phyloP scores from a whole-genome alignment of 2,329 filamentous ascomycete species.

The Chalaropsis ovoidea region DNA sequence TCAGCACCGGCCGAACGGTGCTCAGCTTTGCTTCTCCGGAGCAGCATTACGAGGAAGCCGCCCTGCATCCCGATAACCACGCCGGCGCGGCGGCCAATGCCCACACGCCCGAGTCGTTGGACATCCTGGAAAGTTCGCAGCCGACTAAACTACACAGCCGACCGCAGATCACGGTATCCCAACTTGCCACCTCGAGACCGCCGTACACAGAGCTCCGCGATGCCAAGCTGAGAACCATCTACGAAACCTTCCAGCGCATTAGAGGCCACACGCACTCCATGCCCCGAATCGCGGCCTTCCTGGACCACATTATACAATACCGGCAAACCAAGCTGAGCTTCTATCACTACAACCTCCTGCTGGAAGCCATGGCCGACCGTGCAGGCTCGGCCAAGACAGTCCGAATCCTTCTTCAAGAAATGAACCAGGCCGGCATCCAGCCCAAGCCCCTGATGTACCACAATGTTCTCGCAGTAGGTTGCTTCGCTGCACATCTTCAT shows the following conservation, averaged over 20 bases:
- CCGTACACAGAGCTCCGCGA: constrained; percentile 29
- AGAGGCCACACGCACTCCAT: constrained; percentile 30
- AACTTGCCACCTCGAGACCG: constrained; percentile 9
- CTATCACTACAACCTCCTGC: constrained; percentile 61
- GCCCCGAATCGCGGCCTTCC: constrained; percentile 32
- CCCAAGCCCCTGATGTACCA: constrained; percentile 60
- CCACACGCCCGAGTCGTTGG: background rate
- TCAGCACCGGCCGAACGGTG: background rate
- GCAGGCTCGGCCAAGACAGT: constrained; percentile 59
- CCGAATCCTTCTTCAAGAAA: constrained; percentile 56
- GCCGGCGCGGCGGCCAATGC: background rate
- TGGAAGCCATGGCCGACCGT: constrained; percentile 58
- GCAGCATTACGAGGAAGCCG: background rate
- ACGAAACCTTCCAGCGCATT: constrained; percentile 39
- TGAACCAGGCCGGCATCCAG: constrained; percentile 51
- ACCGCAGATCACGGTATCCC: constrained; percentile 21
- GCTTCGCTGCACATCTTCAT: background rate
- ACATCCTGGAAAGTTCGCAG: background rate
- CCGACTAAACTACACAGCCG: background rate
- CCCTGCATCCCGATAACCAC: background rate
- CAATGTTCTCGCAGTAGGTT: constrained; percentile 53
- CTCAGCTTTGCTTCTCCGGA: background rate
- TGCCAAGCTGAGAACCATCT: constrained; percentile 35
- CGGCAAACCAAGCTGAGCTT: constrained; percentile 46
- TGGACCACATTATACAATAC: constrained; percentile 49